Evolutionary conservation across 345 rosid genomes (phyloP), one percentile per base, ranked within the genome.

Genomic region (Eucalyptus regnans): DNA sequence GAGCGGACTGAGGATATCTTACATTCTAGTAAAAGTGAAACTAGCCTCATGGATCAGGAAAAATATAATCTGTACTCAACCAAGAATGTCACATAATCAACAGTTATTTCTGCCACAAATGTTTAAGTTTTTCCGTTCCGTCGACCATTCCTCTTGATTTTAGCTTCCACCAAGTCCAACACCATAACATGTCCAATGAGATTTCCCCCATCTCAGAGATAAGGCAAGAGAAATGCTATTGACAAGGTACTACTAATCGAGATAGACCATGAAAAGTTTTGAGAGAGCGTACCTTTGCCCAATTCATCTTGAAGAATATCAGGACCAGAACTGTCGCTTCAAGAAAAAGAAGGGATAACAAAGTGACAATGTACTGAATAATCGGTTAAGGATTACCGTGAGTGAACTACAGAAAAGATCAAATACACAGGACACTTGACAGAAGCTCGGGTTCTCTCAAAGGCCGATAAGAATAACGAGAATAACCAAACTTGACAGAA

Each of bases 281-380:
- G 88, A 37, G 52, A 49, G 89, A 88, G 58, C 92, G 51, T 94
- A 95, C 96, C 94, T 60, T 31, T 50, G 33, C 76, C 94, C 94
- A 93, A 89, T 93, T 88, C 49, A 87, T 88, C 91, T 88, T 90
- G 94, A 95, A 95, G 92, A 94, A 93, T 79, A 92, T 87, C 50
- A 89, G 43, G 37, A 91, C 91, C 20, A 95, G 87, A 54, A 89
- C 90, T 52, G 91, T 91, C 3, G 66, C 91, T 89, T 95, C 93
- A 15, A 93, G 87, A 86, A 88, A 86, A 52, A 95, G 84, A 46
- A 93, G 92, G 87, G 90, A 93, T 88, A 88, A 88, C 43, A 90
- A 16, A 50, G 91, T 71, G 87, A 93, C 5, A 44, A 94, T 93
- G 87, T 93, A 93, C 96, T 95, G 64, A 41, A 76, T 11, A 16